Conservation (phyloP, 257 asterid genomes). For the Cruciata laevipes region DNA sequence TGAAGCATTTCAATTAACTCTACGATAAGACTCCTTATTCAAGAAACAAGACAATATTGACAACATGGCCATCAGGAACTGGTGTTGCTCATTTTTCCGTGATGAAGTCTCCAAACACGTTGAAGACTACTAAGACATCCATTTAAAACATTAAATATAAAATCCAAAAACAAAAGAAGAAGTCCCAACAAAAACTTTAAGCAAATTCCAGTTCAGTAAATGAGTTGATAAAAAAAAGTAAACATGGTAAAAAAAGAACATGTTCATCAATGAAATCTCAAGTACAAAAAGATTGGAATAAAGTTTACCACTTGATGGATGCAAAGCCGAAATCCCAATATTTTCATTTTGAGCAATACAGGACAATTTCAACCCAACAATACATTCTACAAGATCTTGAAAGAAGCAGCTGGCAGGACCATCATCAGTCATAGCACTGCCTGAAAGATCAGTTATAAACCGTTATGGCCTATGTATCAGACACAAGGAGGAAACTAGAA, state of each 20-base stretch:
- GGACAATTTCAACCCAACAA: constrained; percentile 59
- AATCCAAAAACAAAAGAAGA: not conserved
- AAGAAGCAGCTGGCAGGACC: constrained; percentile 53
- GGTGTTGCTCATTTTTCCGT: not conserved
- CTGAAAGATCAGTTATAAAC: constrained; percentile 25
- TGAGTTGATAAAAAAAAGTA: not conserved
- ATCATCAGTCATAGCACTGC: constrained; percentile 34
- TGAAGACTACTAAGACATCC: not conserved
- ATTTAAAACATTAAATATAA: not conserved
- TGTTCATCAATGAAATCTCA: constrained; percentile 9
- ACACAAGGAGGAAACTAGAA: not conserved
- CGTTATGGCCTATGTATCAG: not conserved
- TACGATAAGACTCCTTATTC: not conserved
- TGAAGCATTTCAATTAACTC: not conserved
- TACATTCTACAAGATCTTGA: constrained; percentile 58
- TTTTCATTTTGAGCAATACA: constrained; percentile 42
- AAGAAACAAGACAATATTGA: not conserved
- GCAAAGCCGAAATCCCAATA: constrained; percentile 37
- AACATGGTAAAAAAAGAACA: constrained; percentile 3
- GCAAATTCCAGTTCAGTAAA: not conserved
- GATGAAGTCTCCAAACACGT: not conserved
- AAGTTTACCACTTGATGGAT: constrained; percentile 74
- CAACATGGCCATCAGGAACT: not conserved
- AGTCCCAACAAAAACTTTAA: not conserved
- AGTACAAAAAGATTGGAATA: constrained; percentile 5